These are phyloP conservation scores for Amesomyces nigricolor DNA, from an alignment of 2,329 filamentous ascomycete genomes.

Conservation along the genomic window DNA sequence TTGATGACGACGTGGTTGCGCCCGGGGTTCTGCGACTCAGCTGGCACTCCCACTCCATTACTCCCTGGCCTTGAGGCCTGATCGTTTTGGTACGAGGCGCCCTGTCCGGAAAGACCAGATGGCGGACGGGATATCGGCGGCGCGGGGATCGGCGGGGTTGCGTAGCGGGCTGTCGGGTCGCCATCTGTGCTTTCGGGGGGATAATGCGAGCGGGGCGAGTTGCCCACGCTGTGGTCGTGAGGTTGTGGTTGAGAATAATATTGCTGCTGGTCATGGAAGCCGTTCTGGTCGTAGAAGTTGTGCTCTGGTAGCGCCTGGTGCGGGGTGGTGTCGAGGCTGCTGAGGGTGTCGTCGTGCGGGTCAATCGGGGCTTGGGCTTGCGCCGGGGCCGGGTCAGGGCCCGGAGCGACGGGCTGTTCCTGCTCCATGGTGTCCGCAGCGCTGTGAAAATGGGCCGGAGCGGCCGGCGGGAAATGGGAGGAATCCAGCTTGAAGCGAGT, in stretches of 20 bases:
- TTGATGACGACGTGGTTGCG: slow-evolving; percentile 89
- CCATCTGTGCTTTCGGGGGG: slow-evolving; percentile 30
- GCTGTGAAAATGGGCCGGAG: slow-evolving; percentile 49
- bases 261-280: slow-evolving; percentile 31
- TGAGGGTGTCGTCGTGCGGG: slow-evolving; percentile 45
- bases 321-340: slow-evolving; percentile 44
- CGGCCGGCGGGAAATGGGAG: slow-evolving; percentile 44
- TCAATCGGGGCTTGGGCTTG: slow-evolving; percentile 31
- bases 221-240: slow-evolving; percentile 43
- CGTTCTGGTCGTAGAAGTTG: slow-evolving; percentile 29
- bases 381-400: slow-evolving; percentile 5
- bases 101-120: slow-evolving; percentile 46
- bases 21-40: slow-evolving; percentile 38
- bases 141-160: slow-evolving; percentile 42
- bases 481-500: slow-evolving; percentile 45
- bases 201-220: slow-evolving; percentile 38
- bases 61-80: slow-evolving; percentile 40
- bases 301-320: slow-evolving; percentile 29
- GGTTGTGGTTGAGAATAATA: slow-evolving; percentile 44
- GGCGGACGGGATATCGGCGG: slow-evolving; percentile 48
- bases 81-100: slow-evolving; percentile 38
- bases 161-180: slow-evolving; percentile 41
- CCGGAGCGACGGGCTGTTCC: slow-evolving; percentile 5
- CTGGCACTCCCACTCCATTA: slow-evolving; percentile 32
- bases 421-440: slow-evolving; percentile 48